Base-by-base conservation (phyloP, 1,139 yeast species). In the Eremothecium cymbalariae region DNA sequence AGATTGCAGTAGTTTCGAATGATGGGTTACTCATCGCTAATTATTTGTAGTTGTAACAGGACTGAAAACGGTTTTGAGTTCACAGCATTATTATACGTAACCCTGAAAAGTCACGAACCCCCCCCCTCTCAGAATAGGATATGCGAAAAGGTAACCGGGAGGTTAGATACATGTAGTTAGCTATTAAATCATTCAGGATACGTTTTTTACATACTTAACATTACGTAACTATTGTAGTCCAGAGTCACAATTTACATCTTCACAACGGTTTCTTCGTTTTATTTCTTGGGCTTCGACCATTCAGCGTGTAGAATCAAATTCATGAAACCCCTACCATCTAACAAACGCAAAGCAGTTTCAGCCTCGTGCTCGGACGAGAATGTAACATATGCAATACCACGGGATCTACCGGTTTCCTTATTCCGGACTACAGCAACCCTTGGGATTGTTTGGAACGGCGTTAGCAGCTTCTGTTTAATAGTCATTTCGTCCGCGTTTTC, bases 341-440 rank as follows among this genome's bases (percentile, higher is more conserved):
- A 72, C 47, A 67, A 68, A 45, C 81, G 77, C 64, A 81, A 68
- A 32, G 96, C 97, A 47, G 60, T 63, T 62, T 82, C 80, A 31
- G 97, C 98, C 50, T 67, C 67, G 38, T 63, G 61, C 54, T 75
- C 79, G 42, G 78, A 68, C 33, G 71, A 73, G 63, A 83, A 88
- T 39, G 93, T 80, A 46, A 88, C 94, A 61, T 85, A 90, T n/a
- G 98, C 98, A 62, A 88, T 78, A 50, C 99, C 99, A 67, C 90
- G 81, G 38, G 95, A 83, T 60, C 81, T 81, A 45, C 95, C 94
- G 20, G 97, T 90, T 51, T 83, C 95, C 65, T 86, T 81, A 67
- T 88, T 85, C 66, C 85, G 80, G 44, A 86, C 90, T 46, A 90
- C 70, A 47, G 81, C 80, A 48, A 83, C 84, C 65, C 95, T 79